Percentiles rank a stretch among this genome's conserved stretches.
phyloP scores from a whole-genome alignment of 2,329 filamentous ascomycete genomes.

The Byssothecium circinans region DNA sequence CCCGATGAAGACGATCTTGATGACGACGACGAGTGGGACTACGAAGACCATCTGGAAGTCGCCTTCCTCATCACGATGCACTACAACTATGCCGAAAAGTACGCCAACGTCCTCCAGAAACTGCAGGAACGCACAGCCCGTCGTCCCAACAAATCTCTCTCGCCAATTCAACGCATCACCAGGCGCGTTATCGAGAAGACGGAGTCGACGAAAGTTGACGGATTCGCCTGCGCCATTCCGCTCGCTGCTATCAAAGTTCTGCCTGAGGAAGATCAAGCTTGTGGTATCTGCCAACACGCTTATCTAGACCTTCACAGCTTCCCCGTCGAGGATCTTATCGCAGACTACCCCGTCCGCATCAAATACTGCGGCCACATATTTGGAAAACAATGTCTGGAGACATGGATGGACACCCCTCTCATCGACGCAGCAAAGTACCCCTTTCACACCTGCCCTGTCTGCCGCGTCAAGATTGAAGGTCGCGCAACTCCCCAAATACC shows the following conservation, averaged over 20 bases:
- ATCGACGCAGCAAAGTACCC: conserved; percentile 24
- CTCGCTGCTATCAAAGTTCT: conserved; percentile 7
- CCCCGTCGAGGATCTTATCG: conserved; percentile 14
- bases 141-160: not conserved
- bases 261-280: conserved; percentile 14
- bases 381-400: conserved; percentile 26
- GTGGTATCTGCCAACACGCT: conserved; percentile 24
- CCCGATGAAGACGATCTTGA: not conserved
- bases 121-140: not conserved
- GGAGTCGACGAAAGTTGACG: conserved; percentile 11
- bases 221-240: conserved; percentile 25
- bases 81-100: conserved; percentile 11
- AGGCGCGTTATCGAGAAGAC: conserved; percentile 5
- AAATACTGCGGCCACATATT: conserved; percentile 30
- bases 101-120: conserved; percentile 5
- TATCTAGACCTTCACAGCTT: conserved; percentile 16
- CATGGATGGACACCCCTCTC: conserved; percentile 26
- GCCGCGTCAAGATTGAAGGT: conserved; percentile 21
- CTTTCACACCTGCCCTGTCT: conserved; percentile 23
- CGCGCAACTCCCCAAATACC: conserved; percentile 3
- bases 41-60: conserved; percentile 9
- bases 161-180: conserved; percentile 1
- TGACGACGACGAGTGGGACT: conserved; percentile 4
- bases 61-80: conserved; percentile 17
- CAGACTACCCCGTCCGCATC: conserved; percentile 27